A percentile compares a stretch with the other conserved stretches of the same genome.
Evolutionary conservation across 176 grass and related monocot genomes (phyloP).

Genomic region (Juncus inflexus): DNA sequence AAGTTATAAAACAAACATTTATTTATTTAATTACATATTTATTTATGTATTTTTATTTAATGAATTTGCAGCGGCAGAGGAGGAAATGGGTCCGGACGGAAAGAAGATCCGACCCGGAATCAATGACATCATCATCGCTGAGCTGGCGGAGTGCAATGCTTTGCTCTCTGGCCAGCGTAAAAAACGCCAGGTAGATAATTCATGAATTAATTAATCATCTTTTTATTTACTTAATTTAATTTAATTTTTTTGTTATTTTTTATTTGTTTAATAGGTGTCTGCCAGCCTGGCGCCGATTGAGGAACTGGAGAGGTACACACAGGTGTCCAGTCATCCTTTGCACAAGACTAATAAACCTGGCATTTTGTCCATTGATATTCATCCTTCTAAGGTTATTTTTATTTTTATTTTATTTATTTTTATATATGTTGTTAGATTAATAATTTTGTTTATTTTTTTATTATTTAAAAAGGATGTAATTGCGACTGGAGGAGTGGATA

Average conservation of each 20-base stretch:
- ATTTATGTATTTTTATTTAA: background rate
- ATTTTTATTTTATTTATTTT: background rate
- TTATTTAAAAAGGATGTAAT: constrained; percentile 65
- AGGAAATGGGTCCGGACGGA: constrained; percentile 79
- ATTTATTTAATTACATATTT: background rate
- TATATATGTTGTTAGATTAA: constrained; percentile 23
- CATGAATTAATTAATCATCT: constrained; percentile 1
- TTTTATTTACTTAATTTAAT: background rate
- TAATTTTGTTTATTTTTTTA: constrained; percentile 26
- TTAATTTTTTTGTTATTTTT: constrained; percentile 2
- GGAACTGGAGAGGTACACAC: constrained; percentile 79
- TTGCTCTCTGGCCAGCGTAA: constrained; percentile 93
- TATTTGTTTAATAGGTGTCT: constrained; percentile 43
- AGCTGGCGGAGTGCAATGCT: constrained; percentile 90
- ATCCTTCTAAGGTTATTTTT: constrained; percentile 81
- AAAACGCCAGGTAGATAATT: constrained; percentile 73
- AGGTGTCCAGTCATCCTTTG: constrained; percentile 89
- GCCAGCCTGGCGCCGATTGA: constrained; percentile 58
- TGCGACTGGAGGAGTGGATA: constrained; percentile 87
- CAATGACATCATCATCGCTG: constrained; percentile 68
- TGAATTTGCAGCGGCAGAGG: constrained; percentile 56
- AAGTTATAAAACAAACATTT: background rate
- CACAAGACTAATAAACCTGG: constrained; percentile 97
- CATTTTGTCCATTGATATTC: constrained; percentile 88
- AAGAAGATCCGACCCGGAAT: constrained; percentile 95